Evolutionary conservation across 1,284 basidiomycete genomes (phyloP).

Genomic region (Anthracocystis setariae): DNA sequence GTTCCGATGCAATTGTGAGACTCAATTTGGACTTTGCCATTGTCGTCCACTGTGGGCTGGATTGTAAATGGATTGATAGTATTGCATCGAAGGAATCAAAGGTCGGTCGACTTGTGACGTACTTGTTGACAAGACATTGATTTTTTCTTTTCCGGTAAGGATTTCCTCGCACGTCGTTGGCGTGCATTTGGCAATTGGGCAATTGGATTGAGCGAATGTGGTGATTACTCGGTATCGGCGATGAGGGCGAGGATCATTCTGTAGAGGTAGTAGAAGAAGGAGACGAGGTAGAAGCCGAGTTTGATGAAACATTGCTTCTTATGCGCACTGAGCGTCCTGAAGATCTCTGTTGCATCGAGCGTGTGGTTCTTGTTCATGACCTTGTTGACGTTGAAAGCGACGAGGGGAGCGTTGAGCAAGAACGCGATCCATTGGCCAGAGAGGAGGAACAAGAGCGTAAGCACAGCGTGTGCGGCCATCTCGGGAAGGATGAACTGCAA

Average conservation of each 20-base stretch:
- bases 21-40: no score
- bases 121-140: no score
- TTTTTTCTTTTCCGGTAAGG: no score
- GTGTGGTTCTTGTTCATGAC: constrained; percentile 94
- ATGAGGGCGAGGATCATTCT: constrained; percentile 59
- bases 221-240: constrained; percentile 42
- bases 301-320: constrained; percentile 85
- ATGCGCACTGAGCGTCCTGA: constrained; percentile 89
- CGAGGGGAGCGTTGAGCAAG: constrained; percentile 87
- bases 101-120: no score
- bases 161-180: no score
- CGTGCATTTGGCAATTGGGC: no score
- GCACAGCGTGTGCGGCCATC: constrained; percentile 88
- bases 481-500: constrained; percentile 94
- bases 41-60: no score
- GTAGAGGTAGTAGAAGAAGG: constrained; percentile 68
- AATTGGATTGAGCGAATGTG: no score
- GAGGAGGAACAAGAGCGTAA: constrained; percentile 78
- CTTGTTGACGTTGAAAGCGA: constrained; percentile 95
- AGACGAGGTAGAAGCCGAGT: constrained; percentile 64
- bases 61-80: no score
- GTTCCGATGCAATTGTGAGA: no score
- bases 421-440: constrained; percentile 88
- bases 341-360: constrained; percentile 99
- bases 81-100: no score